Base-by-base conservation (phyloP, 2,329 filamentous ascomycete genomes). In the Didymella pomorum region DNA sequence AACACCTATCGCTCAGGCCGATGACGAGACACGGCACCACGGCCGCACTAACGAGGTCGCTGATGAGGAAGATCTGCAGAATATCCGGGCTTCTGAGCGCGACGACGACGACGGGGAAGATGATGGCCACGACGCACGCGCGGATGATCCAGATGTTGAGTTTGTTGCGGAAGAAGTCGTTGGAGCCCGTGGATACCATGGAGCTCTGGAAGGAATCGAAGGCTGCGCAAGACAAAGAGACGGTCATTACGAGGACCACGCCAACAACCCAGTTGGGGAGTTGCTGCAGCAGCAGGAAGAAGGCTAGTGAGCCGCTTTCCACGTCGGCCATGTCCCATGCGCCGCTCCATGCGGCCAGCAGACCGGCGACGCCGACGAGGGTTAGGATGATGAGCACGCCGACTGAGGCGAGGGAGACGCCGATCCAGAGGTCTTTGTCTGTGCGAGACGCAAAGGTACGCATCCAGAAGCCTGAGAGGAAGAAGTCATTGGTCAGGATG, bases 401-500 rank as follows among this genome's bases (percentile, higher is more conserved):
- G 3, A 86, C 78, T 8, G 84, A 84, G 18, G 91, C 90, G 48
- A 91, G 81, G n/a, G 84, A 84, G 28, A 91, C 84, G 47, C 91
- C 92, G 53, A 93, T 81, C 81, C 86, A 88, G 7, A 95, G 84
- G 71, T 94, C 91, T 69, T 84, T 88, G 81, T 95, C 91, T 0
- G 89, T 91, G 74, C 86, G 89, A 50, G 90, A 90, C 18, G 91
- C 89, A 70, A 95, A 95, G 5, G 91, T 91, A 49, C 91, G 88
- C 75, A 94, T 85, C 91, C 91, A 95, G 77, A 92, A 93, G 65
- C 87, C 89, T 29, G 90, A 92, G 42, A 95, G 81, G 80, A 95
- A 95, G 81, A 95, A 93, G 80, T 93, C 88, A 79, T 94, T 95
- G 58, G 91, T 93, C 55, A 93, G 73, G 63, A 95, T 85, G 43